Percentiles rank a stretch among this genome's conserved stretches.
These are phyloP conservation scores for Amanita pseudoporphyria DNA, from an alignment of 768 basidiomycete species.

Conservation along the genomic window DNA sequence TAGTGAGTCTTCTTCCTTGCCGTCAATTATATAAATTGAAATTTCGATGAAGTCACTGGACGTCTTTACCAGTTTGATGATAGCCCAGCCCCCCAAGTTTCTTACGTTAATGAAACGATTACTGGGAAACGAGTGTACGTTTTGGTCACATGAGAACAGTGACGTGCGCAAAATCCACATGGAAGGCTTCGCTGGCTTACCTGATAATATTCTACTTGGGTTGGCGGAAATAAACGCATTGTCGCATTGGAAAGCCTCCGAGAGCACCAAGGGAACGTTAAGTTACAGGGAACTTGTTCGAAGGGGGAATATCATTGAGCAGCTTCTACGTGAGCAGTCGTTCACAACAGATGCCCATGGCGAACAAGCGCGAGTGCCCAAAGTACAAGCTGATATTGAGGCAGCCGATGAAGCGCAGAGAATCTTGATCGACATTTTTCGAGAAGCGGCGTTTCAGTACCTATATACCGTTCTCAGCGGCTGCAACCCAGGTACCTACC, in stretches of 20 bases:
- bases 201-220: slow-evolving; percentile 68
- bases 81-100: slow-evolving; percentile 54
- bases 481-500: slow-evolving; percentile 51
- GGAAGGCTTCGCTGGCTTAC: slow-evolving; percentile 66
- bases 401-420: slow-evolving; percentile 37
- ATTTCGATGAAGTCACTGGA: slow-evolving; percentile 57
- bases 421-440: slow-evolving; percentile 46
- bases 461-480: slow-evolving; percentile 65
- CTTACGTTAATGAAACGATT: slow-evolving; percentile 57
- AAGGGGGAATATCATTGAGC: slow-evolving; percentile 65
- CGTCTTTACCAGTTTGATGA: slow-evolving; percentile 58
- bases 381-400: slow-evolving; percentile 20
- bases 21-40: slow-evolving; percentile 9
- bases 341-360: slow-evolving; percentile 21
- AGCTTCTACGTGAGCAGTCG: slow-evolving; percentile 41
- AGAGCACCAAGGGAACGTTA: slow-evolving; percentile 53
- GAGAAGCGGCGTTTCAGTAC: slow-evolving; percentile 57
- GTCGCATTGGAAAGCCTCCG: slow-evolving; percentile 63
- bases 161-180: slow-evolving; percentile 41
- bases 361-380: slow-evolving; percentile 22
- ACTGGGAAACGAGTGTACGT: slow-evolving; percentile 41
- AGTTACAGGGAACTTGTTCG: slow-evolving; percentile 68
- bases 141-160: slow-evolving; percentile 28
- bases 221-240: slow-evolving; percentile 68
- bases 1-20: slow-evolving; percentile 40